A percentile compares a stretch with the other conserved stretches of the same genome.
phyloP scores from a whole-genome alignment of 805 yeast species.

The Zygoascus flipseniorum region DNA sequence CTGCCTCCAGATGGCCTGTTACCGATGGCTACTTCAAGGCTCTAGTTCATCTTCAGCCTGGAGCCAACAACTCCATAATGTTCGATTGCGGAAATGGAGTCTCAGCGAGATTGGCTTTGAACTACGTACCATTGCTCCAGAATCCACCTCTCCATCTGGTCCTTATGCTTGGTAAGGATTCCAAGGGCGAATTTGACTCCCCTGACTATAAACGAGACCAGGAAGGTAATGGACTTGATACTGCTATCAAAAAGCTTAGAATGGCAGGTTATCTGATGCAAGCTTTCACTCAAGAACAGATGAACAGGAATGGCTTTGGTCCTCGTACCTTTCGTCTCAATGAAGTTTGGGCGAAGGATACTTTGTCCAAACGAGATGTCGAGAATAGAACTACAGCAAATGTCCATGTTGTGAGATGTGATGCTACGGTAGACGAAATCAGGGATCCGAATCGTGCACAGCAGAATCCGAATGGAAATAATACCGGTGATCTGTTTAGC shows the following conservation, averaged over 20 bases:
- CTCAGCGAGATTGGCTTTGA: constrained; percentile 27
- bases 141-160: constrained; percentile 80
- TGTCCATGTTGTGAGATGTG: constrained; percentile 66
- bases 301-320: constrained; percentile 71
- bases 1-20: constrained; percentile 65
- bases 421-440: constrained; percentile 59
- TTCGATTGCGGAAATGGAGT: constrained; percentile 17
- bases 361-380: constrained; percentile 41
- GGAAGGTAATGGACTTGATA: constrained; percentile 59
- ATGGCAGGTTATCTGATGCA: constrained; percentile 85
- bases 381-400: constrained; percentile 52
- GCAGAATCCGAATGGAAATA: constrained; percentile 64
- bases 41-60: constrained; percentile 58
- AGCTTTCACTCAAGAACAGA: constrained; percentile 85
- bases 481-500: constrained; percentile 68
- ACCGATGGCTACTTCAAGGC: constrained; percentile 68
- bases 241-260: constrained; percentile 66
- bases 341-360: constrained; percentile 51
- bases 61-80: constrained; percentile 47
- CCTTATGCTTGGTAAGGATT: constrained; percentile 66
- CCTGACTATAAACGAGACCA: constrained; percentile 34
- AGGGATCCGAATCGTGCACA: constrained; percentile 78
- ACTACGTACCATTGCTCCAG: constrained; percentile 47
- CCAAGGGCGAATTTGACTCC: constrained; percentile 61
- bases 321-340: constrained; percentile 66